Evolutionary conservation across 2,329 filamentous ascomycete species (phyloP).

Genomic region (Phyllosticta citrichinensis): DNA sequence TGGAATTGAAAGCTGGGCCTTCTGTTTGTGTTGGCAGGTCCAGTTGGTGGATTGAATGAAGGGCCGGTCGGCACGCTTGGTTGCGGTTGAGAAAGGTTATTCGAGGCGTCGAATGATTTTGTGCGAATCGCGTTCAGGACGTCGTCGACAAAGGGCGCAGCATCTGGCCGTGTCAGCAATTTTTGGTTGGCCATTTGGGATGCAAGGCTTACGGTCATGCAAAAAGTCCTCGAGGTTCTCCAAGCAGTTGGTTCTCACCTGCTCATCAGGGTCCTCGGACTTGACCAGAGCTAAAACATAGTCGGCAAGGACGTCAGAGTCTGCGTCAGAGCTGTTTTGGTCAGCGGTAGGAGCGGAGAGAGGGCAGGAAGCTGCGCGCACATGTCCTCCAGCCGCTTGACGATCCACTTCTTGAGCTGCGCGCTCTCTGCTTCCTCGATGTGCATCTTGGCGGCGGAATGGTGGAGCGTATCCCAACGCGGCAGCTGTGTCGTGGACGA

Average conservation of each 20-base stretch:
- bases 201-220: constrained; percentile 46
- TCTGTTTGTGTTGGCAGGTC: constrained; percentile 14
- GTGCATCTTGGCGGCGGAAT: constrained; percentile 33
- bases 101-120: constrained; percentile 29
- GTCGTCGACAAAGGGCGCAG: constrained; percentile 56
- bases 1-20: constrained; percentile 13
- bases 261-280: constrained; percentile 55
- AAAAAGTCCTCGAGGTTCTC: constrained; percentile 67
- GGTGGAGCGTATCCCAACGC: background rate
- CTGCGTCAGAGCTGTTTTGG: constrained; percentile 57
- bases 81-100: constrained; percentile 14
- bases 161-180: constrained; percentile 32
- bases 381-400: constrained; percentile 68
- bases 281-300: constrained; percentile 71
- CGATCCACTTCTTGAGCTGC: constrained; percentile 65
- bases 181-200: background rate
- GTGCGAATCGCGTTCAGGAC: constrained; percentile 56
- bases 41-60: constrained; percentile 17
- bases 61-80: constrained; percentile 19
- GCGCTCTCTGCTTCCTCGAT: constrained; percentile 44
- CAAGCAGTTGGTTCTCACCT: constrained; percentile 58
- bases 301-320: constrained; percentile 72
- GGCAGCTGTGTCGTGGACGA: background rate
- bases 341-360: background rate
- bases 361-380: constrained; percentile 31